A percentile compares a stretch with the other conserved stretches of the same genome.
phyloP scores from a whole-genome alignment of 768 basidiomycete species.

The Rhodotorula taiwanensis region DNA sequence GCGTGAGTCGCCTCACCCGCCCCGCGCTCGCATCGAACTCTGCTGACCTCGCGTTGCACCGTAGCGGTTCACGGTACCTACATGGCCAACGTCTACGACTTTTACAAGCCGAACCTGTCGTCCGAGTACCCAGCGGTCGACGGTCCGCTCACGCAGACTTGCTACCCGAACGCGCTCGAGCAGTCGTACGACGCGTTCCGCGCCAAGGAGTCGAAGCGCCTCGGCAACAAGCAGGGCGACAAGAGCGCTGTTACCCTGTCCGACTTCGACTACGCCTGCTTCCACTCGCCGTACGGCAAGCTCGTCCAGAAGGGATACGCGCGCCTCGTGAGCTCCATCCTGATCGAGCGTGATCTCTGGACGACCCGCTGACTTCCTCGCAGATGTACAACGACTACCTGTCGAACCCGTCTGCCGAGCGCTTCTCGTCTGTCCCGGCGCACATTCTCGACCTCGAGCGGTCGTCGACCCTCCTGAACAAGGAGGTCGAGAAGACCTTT shows the following conservation, averaged over 20 bases:
- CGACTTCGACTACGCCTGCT: slow-evolving; percentile 82
- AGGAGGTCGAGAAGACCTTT: slow-evolving; percentile 91
- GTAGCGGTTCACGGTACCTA: slow-evolving; percentile 89
- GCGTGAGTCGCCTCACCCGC: slow-evolving; percentile 56
- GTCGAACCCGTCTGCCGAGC: slow-evolving; percentile 60
- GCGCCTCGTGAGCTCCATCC: slow-evolving; percentile 54
- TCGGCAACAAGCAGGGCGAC: slow-evolving; percentile 40
- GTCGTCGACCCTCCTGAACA: slow-evolving; percentile 77
- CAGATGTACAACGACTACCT: slow-evolving; percentile 82
- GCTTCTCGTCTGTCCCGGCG: slow-evolving; percentile 58
- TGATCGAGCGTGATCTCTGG: no score
- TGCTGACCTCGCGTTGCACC: background rate
- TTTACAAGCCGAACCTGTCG: slow-evolving; percentile 94
- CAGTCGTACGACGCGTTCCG: slow-evolving; percentile 76
- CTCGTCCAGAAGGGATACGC: slow-evolving; percentile 96
- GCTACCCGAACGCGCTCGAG: slow-evolving; percentile 90
- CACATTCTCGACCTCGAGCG: slow-evolving; percentile 59
- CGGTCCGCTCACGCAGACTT: slow-evolving; percentile 89
- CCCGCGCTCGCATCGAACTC: background rate
- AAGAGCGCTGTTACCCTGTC: slow-evolving; percentile 59
- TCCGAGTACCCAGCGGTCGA: slow-evolving; percentile 96
- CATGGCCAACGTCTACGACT: slow-evolving; percentile 97
- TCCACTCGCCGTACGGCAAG: slow-evolving; percentile 98
- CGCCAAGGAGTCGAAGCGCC: slow-evolving; percentile 62
- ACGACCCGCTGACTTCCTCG: background rate